Conservation (phyloP, 306 rosid species). For the Albizia julibrissin region DNA sequence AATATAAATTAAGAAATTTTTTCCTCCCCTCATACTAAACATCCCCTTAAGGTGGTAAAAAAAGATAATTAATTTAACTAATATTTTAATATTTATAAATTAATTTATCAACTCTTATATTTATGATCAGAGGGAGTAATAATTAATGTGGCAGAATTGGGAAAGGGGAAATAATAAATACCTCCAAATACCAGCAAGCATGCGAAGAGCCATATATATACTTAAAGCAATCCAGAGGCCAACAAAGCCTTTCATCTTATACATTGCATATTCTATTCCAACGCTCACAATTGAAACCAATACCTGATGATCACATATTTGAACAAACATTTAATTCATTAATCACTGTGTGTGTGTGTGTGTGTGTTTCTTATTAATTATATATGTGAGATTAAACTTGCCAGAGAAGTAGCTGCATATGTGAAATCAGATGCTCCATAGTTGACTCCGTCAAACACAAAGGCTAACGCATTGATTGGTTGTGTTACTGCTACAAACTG, state of each 20-base stretch:
- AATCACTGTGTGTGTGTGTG: no score
- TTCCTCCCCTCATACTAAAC: no score
- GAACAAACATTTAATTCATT: not conserved
- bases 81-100: no score
- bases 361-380: no score
- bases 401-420: slow-evolving; percentile 89
- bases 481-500: slow-evolving; percentile 99
- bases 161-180: not conserved
- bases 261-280: not conserved
- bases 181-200: slow-evolving; percentile 17
- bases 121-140: not conserved
- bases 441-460: slow-evolving; percentile 93
- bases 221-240: not conserved
- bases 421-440: slow-evolving; percentile 97
- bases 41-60: no score
- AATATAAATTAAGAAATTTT: no score
- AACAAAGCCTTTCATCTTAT: not conserved
- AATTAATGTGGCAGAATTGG: not conserved
- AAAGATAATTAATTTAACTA: no score
- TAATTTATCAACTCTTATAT: no score
- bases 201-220: slow-evolving; percentile 8
- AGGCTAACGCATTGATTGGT: slow-evolving; percentile 87
- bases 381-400: slow-evolving; percentile 30
- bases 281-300: slow-evolving; percentile 1
- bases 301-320: not conserved